Conservation (phyloP, 176 grass and related monocot genomes). For the Oryza australiensis region DNA sequence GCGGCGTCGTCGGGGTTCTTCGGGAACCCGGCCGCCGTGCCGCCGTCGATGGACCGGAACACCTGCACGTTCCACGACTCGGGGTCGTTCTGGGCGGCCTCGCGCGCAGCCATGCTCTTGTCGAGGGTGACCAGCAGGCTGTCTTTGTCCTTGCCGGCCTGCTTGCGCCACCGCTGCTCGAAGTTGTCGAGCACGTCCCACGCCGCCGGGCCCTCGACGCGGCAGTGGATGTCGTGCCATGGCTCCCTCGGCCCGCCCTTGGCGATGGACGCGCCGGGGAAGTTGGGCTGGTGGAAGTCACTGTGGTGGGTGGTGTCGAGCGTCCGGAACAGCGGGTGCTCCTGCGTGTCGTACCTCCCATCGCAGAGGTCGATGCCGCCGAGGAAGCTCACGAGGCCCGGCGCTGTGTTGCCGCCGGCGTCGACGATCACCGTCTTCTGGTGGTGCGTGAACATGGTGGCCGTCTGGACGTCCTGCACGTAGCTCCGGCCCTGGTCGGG, state of each 20-base stretch:
- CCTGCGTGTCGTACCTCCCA: constrained; percentile 66
- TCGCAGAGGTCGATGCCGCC: constrained; percentile 83
- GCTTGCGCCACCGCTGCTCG: constrained; percentile 77
- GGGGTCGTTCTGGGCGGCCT: neutral
- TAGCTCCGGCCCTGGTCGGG: constrained; percentile 70
- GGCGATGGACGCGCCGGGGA: constrained; percentile 34
- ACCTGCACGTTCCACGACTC: constrained; percentile 59
- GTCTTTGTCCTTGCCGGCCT: constrained; percentile 35
- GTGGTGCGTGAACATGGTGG: constrained; percentile 93
- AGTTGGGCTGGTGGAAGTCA: constrained; percentile 81
- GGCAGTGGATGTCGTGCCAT: constrained; percentile 75
- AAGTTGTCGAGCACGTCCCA: constrained; percentile 98
- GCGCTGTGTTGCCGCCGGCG: neutral
- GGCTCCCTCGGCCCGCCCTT: constrained; percentile 77
- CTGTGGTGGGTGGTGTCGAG: constrained; percentile 30
- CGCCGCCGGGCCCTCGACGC: constrained; percentile 59
- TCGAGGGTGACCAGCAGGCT: constrained; percentile 24
- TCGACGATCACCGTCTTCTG: constrained; percentile 82
- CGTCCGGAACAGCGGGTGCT: constrained; percentile 65
- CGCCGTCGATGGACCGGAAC: constrained; percentile 65
- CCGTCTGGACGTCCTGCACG: constrained; percentile 57
- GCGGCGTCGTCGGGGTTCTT: constrained; percentile 34
- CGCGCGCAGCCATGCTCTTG: neutral
- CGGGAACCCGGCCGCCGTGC: constrained; percentile 49
- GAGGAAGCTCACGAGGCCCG: constrained; percentile 48